Evolutionary conservation across 1,139 yeast species (phyloP), one percentile per base, ranked within the genome.

Genomic region (Magnusiomyces paraingens): DNA sequence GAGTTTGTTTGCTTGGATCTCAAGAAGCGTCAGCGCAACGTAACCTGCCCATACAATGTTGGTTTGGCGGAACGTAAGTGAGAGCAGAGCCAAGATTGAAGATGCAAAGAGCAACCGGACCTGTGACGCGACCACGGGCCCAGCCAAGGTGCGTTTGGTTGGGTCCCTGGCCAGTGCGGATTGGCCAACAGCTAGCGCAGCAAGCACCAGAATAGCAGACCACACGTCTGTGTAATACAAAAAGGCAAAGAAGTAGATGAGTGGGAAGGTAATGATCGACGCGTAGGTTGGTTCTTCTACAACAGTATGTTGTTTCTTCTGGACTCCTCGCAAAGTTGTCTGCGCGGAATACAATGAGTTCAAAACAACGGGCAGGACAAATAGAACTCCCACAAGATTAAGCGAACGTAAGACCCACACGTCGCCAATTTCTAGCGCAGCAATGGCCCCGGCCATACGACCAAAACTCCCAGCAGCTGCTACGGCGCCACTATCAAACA

Each of bases 201-300:
- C 76, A 51, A 87, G 60, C 8, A 91, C 78, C 46, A 88, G 71
- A 0, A 86, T 76, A 0, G 94, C 80, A 0, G 97, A 81, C 97
- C 97, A 90, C 1, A 90, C 84, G 67, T 93, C 99, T 0, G 99
- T 93, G 70, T 93, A 94, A 69, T 83, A 94, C 49, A 93, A 70
- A 50, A 83, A 81, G 62, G 85, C 83, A 67, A 83, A 93, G 10
- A 90, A 77, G 44, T 83, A 76, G 54, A 91, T 64, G 53, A 91
- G 72, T 1, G 99, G 98, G 61, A 83, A 81, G 11, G 36, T 22
- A 15, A 48, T 26, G 12, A 53, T 32, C 61, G 42, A 46, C 12
- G 21, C 80, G 75, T 0, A 78, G 66, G 0, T 76, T 67, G 77
- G 81, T 76, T 60, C 75, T 76, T 18, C 78, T 52, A 51, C 15